Conservation (phyloP, 768 basidiomycete genomes). For the Roridomyces roridus region DNA sequence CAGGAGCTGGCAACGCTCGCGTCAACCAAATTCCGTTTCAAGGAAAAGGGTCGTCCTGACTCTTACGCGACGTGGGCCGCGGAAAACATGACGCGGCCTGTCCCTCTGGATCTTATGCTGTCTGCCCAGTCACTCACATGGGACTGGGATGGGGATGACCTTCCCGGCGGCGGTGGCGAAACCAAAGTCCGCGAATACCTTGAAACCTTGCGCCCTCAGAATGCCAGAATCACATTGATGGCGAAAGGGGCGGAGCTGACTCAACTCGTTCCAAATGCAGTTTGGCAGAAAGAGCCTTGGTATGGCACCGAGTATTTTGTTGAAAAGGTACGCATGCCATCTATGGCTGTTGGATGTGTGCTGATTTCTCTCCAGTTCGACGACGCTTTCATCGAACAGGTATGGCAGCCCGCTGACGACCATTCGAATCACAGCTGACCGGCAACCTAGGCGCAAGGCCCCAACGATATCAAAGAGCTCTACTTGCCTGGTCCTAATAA, state of each 20-base stretch:
- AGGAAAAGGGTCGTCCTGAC: conserved; percentile 83
- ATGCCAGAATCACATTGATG: conserved; percentile 78
- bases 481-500: conserved; percentile 85
- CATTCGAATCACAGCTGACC: neutral
- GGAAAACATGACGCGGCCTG: conserved; percentile 79
- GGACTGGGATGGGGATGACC: conserved; percentile 69
- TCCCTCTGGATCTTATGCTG: conserved; percentile 79
- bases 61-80: conserved; percentile 80
- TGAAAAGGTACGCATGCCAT: conserved; percentile 51
- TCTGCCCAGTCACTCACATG: conserved; percentile 73
- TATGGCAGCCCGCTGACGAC: neutral
- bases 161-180: conserved; percentile 43
- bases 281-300: conserved; percentile 85
- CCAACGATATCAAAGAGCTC: conserved; percentile 71
- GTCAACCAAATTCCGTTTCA: conserved; percentile 81
- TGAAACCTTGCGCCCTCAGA: conserved; percentile 59
- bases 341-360: neutral
- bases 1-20: conserved; percentile 77
- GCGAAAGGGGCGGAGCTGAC: conserved; percentile 71
- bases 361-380: no score
- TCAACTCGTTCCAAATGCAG: conserved; percentile 46
- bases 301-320: conserved; percentile 90
- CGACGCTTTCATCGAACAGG: neutral
- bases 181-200: conserved; percentile 67
- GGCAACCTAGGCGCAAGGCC: conserved; percentile 58